Evolutionary conservation across 495 filamentous ascomycete species (phyloP).

Genomic region (Penicillium pulvis): DNA sequence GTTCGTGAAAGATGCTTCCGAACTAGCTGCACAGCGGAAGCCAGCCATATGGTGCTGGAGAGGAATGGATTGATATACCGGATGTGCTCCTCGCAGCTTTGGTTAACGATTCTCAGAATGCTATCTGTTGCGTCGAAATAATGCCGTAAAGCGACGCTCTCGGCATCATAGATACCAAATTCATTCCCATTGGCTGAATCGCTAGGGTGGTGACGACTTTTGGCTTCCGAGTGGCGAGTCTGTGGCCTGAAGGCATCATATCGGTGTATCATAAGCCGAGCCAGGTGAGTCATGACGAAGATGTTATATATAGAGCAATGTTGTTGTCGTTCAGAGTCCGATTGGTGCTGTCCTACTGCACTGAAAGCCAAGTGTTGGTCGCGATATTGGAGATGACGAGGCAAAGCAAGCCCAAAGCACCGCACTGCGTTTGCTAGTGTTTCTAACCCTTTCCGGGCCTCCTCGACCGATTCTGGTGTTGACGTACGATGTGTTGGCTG

Average conservation of each 20-base stretch:
- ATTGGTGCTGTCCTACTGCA: background rate
- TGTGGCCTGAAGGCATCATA: conserved; percentile 16
- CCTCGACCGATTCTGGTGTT: background rate
- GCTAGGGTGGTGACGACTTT: background rate
- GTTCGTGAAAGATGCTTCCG: too few relatives aligned
- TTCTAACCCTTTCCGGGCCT: conserved; percentile 11
- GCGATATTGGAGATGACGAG: conserved; percentile 9
- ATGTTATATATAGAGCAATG: conserved; percentile 19
- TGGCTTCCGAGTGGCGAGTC: conserved; percentile 2
- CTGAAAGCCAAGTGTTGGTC: conserved; percentile 12
- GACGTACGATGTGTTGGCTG: background rate
- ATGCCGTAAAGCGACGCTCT: background rate
- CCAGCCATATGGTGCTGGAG: too few relatives aligned
- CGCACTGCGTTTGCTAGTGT: conserved; percentile 13
- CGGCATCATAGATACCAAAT: background rate
- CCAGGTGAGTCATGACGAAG: conserved; percentile 15
- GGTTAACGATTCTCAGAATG: too few relatives aligned
- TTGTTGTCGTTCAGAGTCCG: conserved; percentile 12
- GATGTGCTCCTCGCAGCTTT: too few relatives aligned
- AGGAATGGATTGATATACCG: too few relatives aligned
- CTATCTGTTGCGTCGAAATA: background rate
- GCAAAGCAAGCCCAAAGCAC: conserved; percentile 16
- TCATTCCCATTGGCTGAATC: background rate
- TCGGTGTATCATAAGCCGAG: conserved; percentile 16
- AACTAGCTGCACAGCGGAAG: too few relatives aligned